Base-by-base conservation (phyloP, 257 asterid species). In the Penstemon davidsonii region DNA sequence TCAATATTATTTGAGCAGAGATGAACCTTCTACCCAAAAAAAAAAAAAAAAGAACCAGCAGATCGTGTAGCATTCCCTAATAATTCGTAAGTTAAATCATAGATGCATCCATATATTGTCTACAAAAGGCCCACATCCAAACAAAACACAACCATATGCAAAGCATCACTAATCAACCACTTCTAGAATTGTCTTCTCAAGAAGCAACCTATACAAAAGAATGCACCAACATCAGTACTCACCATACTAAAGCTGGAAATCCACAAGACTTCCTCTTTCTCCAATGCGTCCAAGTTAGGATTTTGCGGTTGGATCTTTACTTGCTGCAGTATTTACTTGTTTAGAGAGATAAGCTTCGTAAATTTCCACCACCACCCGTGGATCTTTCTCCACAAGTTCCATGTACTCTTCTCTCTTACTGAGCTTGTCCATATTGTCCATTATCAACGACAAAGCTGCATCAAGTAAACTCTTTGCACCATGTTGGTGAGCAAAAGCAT, bases 381-480 rank as follows among this genome's bases (percentile, higher is more conserved):
- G 96, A 74, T 91, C 97, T 82, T 91, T 88, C 39, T 91, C 97
- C 62, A 86, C 95, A 1, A 88, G 89, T 56, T 91, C 95, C 12
- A 59, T 46, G 57, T 91, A 91, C 80, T 86, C 97, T 70, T 85
- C 92, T 55, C 82, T 76, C 79, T 88, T 86, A 71, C 81, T 81
- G 41, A 91, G 75, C 77, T 91, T 85, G 64, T 84, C 83, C 95
- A 91, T 91, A 67, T 88, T 81, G 60, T 80, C 95, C 81, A 88
- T 67, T 75, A 91, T 85, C 81, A 86, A 64, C 7, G 86, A 80
- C 75, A 91, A 45, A 38, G 97, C 88, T 5, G 95, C 88, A 5
- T 86, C 92, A 8, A 83, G 83, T 69, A 91, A 78, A 47, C 75
- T 76, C 85, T 75, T 91, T 15, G 97, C 92, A 50, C 72, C 74